phyloP scores from a whole-genome alignment of 495 filamentous ascomycete species.

The Extremus antarcticus region DNA sequence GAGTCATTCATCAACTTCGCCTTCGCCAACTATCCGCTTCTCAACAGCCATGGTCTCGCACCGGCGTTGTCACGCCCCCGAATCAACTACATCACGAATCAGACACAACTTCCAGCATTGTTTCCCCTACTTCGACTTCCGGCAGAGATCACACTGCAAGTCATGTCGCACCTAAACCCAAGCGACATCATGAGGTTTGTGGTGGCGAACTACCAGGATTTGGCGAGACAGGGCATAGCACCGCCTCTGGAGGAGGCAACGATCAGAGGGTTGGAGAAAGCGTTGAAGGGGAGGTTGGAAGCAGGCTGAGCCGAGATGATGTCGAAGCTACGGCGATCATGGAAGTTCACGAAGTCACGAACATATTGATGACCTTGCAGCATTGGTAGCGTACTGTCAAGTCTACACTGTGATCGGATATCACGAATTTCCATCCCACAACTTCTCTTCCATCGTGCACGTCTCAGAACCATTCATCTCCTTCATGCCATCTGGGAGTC shows the following conservation, averaged over 20 bases:
- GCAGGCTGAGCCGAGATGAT: too few species aligned
- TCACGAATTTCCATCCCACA: too few species aligned
- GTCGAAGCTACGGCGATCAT: too few species aligned
- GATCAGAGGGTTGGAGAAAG: conserved; percentile 3
- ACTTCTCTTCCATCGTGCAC: too few species aligned
- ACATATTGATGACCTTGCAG: too few species aligned
- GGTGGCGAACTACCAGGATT: conserved; percentile 23
- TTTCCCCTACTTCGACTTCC: conserved; percentile 15
- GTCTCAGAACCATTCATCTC: too few species aligned
- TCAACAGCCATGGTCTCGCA: conserved; percentile 22
- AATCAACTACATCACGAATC: conserved; percentile 10
- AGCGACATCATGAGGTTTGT: conserved; percentile 22
- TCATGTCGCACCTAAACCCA: conserved; percentile 13
- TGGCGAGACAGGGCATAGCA: conserved; percentile 19
- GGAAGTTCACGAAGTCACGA: too few species aligned
- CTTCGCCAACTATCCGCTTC: conserved; percentile 31
- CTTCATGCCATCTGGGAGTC: too few species aligned
- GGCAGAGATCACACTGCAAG: conserved; percentile 20
- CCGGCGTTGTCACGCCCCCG: conserved; percentile 13
- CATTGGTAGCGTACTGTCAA: too few species aligned
- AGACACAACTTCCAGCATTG: conserved; percentile 8
- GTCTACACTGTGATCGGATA: too few species aligned
- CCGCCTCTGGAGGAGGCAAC: conserved; percentile 13
- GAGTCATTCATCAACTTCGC: conserved; percentile 32
- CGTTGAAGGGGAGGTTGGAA: neutral